Percentiles rank a stretch among this genome's conserved stretches.
Evolutionary conservation across 192 early-diverging fungal species (phyloP).

Genomic region (Coemansia brasiliensis): DNA sequence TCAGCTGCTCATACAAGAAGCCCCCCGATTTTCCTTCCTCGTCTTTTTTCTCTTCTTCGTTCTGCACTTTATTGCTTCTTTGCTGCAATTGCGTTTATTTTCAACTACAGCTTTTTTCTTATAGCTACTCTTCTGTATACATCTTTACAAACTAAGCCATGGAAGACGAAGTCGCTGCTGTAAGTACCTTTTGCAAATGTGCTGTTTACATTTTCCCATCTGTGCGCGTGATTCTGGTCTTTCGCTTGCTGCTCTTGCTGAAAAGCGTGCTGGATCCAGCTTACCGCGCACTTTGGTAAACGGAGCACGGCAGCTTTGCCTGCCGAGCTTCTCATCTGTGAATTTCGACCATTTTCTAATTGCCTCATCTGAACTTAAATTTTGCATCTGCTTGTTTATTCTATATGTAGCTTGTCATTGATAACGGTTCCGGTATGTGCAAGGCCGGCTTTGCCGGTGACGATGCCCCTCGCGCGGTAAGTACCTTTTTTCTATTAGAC

Average conservation of each 20-base stretch:
- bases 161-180: slow-evolving; percentile 85
- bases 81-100: slow-evolving; percentile 17
- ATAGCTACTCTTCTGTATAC: slow-evolving; percentile 19
- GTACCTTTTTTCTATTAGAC: slow-evolving; percentile 11
- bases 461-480: slow-evolving; percentile 85
- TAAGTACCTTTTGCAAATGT: slow-evolving; percentile 53
- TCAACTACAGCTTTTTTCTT: slow-evolving; percentile 11
- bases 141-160: slow-evolving; percentile 47
- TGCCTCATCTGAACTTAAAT: slow-evolving; percentile 24
- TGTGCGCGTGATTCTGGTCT: neutral
- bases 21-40: slow-evolving; percentile 3
- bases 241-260: neutral
- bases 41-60: slow-evolving; percentile 19
- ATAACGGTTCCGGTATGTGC: slow-evolving; percentile 95
- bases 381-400: neutral
- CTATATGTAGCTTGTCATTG: slow-evolving; percentile 72
- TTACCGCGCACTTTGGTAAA: neutral
- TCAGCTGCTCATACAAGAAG: slow-evolving; percentile 14
- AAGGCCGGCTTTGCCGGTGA: slow-evolving; percentile 93
- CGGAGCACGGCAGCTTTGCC: too few relatives aligned
- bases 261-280: neutral
- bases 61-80: slow-evolving; percentile 13
- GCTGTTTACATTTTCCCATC: slow-evolving; percentile 9
- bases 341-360: slow-evolving; percentile 15
- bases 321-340: slow-evolving; percentile 8